A percentile compares a stretch with the other conserved stretches of the same genome.
These are phyloP conservation scores for Penicillium sp. DNA, from an alignment of 2,329 filamentous ascomycete genomes.

Conservation along the genomic window DNA sequence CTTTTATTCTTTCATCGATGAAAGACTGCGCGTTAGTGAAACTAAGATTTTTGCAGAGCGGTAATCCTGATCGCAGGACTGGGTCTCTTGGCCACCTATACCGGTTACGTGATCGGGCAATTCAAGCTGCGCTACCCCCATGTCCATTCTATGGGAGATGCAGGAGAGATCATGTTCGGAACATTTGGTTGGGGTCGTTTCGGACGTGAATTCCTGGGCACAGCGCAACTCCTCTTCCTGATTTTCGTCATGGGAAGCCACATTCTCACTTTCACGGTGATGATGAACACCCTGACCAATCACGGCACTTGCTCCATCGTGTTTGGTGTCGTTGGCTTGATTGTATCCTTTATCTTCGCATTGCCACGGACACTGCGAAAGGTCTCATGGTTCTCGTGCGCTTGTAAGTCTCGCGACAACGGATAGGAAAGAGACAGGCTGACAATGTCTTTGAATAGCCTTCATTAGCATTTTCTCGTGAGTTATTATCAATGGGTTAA, in stretches of 20 bases:
- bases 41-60: slow-evolving; percentile 32
- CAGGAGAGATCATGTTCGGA: slow-evolving; percentile 53
- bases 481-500: not conserved
- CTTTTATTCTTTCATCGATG: not conserved
- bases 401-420: slow-evolving; percentile 39
- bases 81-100: slow-evolving; percentile 55
- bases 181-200: slow-evolving; percentile 48
- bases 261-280: slow-evolving; percentile 65
- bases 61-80: slow-evolving; percentile 52
- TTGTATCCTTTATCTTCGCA: slow-evolving; percentile 56
- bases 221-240: slow-evolving; percentile 60
- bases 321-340: slow-evolving; percentile 56
- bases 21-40: not conserved
- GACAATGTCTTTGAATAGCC: slow-evolving; percentile 33
- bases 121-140: slow-evolving; percentile 56
- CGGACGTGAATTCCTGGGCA: slow-evolving; percentile 59
- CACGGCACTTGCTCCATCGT: slow-evolving; percentile 61
- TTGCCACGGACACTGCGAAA: slow-evolving; percentile 60
- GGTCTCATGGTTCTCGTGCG: slow-evolving; percentile 58
- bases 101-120: slow-evolving; percentile 57
- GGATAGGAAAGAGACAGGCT: not conserved
- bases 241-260: slow-evolving; percentile 67
- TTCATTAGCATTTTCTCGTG: slow-evolving; percentile 60
- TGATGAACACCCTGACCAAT: slow-evolving; percentile 61
- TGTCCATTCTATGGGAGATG: slow-evolving; percentile 66